Base-by-base conservation (phyloP, 495 filamentous ascomycete genomes). In the Lasiosphaeris hirsuta region DNA sequence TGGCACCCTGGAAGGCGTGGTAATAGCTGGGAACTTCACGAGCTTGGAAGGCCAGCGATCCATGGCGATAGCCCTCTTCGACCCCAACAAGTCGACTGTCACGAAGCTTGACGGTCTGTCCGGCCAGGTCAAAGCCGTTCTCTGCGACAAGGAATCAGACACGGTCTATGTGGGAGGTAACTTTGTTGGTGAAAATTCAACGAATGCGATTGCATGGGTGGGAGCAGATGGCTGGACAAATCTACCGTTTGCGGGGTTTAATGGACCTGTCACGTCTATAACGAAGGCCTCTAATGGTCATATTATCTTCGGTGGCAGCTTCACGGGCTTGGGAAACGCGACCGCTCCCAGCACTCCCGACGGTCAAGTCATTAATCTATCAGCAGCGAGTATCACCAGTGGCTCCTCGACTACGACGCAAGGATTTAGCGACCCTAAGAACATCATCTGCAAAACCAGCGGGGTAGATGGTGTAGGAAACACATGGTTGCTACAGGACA, bases 21-120 rank as follows among this genome's bases (percentile, higher is more conserved):
- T 97, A 18, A 81, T 97, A 4, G 94, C 87, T 19, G 94, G 94
- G 11, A 97, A 96, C 74, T 99, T 99, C 70, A 97, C 93, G n/a
- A 96, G 89, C 64, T 71, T 98, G 38, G 86, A 36, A 84, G 84
- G 34, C 19, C 45, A 86, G 42, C 75, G 90, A 69, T 86, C 92
- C 10, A 82, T 84, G 45, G 92, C 89, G 33, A 83, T 92, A 36
- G 94, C 94, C 15, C 65, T 93, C 53, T 92, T 90, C 68, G 80
- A 96, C 65, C 84, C 89, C 1, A 80, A 80, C 51, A 83, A 84
- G 17, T 81, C 80, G 11, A 69, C 76, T 14, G 76, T 96, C 34
- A 88, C 82, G 10, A 79, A 90, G 7, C 70, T 99, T 47, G 71
- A 84, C 8, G 94, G 93, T 40, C 75, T 99, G 36, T 83, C 82